phyloP scores from a whole-genome alignment of 2,329 filamentous ascomycete species.

The Apiospora marii region DNA sequence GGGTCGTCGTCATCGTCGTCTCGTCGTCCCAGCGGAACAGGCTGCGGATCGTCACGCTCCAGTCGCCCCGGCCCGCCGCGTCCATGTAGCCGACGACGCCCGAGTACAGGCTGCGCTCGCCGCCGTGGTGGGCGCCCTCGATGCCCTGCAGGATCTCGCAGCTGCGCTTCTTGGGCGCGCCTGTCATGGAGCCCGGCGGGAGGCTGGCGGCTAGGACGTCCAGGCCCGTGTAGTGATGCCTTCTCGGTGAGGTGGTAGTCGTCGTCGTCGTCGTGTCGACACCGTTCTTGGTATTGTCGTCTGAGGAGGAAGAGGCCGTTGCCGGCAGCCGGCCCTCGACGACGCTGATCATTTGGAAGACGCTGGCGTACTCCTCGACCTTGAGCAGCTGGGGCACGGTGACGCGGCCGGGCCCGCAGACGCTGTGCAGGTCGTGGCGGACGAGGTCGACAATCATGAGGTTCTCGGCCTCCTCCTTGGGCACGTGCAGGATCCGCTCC shows the following conservation, averaged over 20 bases:
- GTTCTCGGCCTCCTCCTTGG: conserved; percentile 95
- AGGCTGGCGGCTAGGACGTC: conserved; percentile 80
- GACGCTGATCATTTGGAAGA: conserved; percentile 91
- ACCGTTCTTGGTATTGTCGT: too few species aligned
- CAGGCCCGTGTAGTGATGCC: conserved; percentile 63
- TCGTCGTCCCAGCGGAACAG: conserved; percentile 78
- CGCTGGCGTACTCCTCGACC: conserved; percentile 89
- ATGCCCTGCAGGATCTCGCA: conserved; percentile 81
- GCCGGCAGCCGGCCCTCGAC: conserved; percentile 73
- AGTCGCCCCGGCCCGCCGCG: conserved; percentile 83
- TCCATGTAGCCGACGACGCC: conserved; percentile 92
- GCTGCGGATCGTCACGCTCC: conserved; percentile 89
- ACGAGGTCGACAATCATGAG: conserved; percentile 98
- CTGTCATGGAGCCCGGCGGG: conserved; percentile 95
- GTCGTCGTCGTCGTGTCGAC: not conserved
- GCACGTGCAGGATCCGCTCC: conserved; percentile 74
- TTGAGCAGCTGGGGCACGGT: conserved; percentile 79
- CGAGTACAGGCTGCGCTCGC: conserved; percentile 80
- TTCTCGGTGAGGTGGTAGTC: too few species aligned
- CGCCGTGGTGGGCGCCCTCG: conserved; percentile 60
- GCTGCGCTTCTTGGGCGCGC: conserved; percentile 91
- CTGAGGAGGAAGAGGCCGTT: not conserved
- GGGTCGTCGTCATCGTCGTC: conserved; percentile 37
- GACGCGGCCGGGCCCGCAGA: conserved; percentile 79
- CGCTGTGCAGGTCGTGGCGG: conserved; percentile 89